These are phyloP conservation scores for Plantago elongata DNA, from an alignment of 257 asterid species.

Conservation along the genomic window DNA sequence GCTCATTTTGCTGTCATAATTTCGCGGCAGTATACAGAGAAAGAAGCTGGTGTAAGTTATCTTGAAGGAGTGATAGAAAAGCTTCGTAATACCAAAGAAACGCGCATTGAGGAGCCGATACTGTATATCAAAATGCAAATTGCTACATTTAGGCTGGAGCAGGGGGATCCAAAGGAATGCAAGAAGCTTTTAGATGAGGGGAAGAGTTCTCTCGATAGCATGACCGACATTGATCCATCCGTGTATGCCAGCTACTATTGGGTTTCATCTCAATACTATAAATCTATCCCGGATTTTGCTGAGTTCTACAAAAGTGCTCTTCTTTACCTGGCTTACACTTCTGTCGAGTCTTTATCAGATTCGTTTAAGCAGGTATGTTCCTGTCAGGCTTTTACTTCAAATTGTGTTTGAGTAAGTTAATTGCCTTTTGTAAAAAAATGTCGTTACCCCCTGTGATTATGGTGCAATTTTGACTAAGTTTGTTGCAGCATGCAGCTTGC, in stretches of 20 bases:
- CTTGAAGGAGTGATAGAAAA: conserved; percentile 93
- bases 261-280: conserved; percentile 87
- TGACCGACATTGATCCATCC: conserved; percentile 97
- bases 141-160: conserved; percentile 71
- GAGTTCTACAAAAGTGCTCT: conserved; percentile 95
- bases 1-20: conserved; percentile 92
- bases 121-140: conserved; percentile 87
- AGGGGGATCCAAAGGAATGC: conserved; percentile 82
- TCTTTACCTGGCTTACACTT: conserved; percentile 85
- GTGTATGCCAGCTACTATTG: conserved; percentile 92
- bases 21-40: conserved; percentile 73
- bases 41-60: conserved; percentile 73
- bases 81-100: conserved; percentile 73
- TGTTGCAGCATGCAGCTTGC: too few species aligned
- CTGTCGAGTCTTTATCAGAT: conserved; percentile 82
- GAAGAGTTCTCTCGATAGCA: conserved; percentile 82
- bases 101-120: conserved; percentile 84
- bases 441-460: too few species aligned
- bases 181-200: conserved; percentile 86
- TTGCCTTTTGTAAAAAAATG: too few species aligned
- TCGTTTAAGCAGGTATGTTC: conserved; percentile 81
- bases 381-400: too few species aligned
- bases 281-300: conserved; percentile 80
- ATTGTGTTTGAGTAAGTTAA: too few species aligned
- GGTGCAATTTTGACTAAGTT: too few species aligned